Evolutionary conservation across 2,329 filamentous ascomycete species (phyloP).

Genomic region (Botrytis squamosa): DNA sequence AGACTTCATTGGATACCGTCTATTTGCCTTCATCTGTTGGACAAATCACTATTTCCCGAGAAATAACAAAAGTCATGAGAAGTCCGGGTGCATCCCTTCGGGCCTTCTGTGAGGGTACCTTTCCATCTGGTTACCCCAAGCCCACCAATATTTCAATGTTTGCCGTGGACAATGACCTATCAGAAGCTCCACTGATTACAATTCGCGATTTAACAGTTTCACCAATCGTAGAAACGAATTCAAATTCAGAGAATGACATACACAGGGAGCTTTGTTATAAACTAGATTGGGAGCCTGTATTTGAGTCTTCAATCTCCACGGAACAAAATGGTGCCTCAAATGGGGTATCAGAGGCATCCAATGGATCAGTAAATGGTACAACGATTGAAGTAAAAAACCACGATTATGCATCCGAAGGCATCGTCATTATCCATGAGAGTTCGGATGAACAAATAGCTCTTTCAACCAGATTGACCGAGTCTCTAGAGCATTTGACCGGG

Average conservation of each 20-base stretch:
- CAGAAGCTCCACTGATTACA: constrained; percentile 41
- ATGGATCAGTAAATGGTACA: background rate
- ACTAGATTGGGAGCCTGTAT: constrained; percentile 46
- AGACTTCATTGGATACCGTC: constrained; percentile 5
- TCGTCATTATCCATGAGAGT: constrained; percentile 1
- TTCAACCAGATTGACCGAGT: background rate
- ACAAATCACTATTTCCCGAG: constrained; percentile 42
- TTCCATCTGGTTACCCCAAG: constrained; percentile 29
- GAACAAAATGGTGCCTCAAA: constrained; percentile 35
- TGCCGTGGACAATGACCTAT: constrained; percentile 36
- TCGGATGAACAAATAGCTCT: constrained; percentile 1
- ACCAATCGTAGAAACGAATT: constrained; percentile 44
- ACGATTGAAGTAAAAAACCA: background rate
- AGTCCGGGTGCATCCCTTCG: constrained; percentile 40
- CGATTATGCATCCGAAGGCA: background rate
- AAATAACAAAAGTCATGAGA: constrained; percentile 41
- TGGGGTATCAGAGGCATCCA: background rate
- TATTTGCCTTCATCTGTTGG: constrained; percentile 26
- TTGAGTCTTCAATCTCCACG: constrained; percentile 33
- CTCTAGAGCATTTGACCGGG: constrained; percentile 15
- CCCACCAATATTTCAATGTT: constrained; percentile 45
- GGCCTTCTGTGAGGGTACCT: constrained; percentile 43
- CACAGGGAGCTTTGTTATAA: constrained; percentile 50
- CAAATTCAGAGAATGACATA: constrained; percentile 34
- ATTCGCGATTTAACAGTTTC: constrained; percentile 44